These are phyloP conservation scores for Helminthosporium solani DNA, from an alignment of 2,329 filamentous ascomycete genomes.

Conservation along the genomic window DNA sequence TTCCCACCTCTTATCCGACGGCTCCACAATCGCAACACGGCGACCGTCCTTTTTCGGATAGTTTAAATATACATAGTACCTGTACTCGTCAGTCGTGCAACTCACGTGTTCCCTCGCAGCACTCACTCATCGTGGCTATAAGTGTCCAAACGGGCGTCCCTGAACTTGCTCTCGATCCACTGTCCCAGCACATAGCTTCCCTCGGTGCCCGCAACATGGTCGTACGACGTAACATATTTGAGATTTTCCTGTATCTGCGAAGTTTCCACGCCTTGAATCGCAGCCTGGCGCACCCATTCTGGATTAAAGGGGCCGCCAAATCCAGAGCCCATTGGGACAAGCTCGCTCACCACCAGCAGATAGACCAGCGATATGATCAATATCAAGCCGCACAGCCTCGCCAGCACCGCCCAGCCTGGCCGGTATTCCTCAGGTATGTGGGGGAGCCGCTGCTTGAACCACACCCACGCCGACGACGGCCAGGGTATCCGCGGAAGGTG, in stretches of 20 bases:
- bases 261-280: slow-evolving; percentile 71
- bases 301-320: slow-evolving; percentile 73
- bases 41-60: slow-evolving; percentile 79
- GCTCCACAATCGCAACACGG: slow-evolving; percentile 75
- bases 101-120: not conserved
- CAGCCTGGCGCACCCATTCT: slow-evolving; percentile 73
- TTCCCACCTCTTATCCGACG: slow-evolving; percentile 69
- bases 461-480: slow-evolving; percentile 28
- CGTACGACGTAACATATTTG: slow-evolving; percentile 75
- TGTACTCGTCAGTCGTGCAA: slow-evolving; percentile 19
- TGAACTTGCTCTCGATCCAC: slow-evolving; percentile 79
- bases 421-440: slow-evolving; percentile 50
- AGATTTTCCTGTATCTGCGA: slow-evolving; percentile 65
- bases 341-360: slow-evolving; percentile 78
- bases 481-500: slow-evolving; percentile 48
- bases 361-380: slow-evolving; percentile 78
- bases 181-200: slow-evolving; percentile 84
- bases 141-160: slow-evolving; percentile 69
- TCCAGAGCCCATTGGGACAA: slow-evolving; percentile 68
- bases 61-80: slow-evolving; percentile 85
- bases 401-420: slow-evolving; percentile 65
- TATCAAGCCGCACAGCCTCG: slow-evolving; percentile 71
- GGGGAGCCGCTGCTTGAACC: slow-evolving; percentile 41
- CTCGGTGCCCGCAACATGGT: slow-evolving; percentile 91
- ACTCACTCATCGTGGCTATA: slow-evolving; percentile 68